Percentiles rank a stretch among this genome's conserved stretches.
phyloP scores from a whole-genome alignment of 768 basidiomycete genomes.

The Suillus paluster region DNA sequence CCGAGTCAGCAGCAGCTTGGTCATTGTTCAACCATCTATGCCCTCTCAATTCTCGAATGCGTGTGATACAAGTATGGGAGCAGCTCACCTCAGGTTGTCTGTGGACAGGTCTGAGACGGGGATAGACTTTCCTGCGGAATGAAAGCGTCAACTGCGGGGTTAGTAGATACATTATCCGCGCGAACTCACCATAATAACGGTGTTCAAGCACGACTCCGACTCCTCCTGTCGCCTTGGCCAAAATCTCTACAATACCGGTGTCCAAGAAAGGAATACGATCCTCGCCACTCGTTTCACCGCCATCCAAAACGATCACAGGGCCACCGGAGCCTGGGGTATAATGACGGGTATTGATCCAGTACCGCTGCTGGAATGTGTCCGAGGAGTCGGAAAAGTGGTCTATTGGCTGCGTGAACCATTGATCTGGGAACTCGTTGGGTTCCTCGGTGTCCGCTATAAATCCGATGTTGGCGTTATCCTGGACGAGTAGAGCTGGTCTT shows the following conservation, averaged over 20 bases:
- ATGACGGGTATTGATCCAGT: slow-evolving; percentile 88
- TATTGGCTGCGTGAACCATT: slow-evolving; percentile 83
- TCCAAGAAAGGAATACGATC: slow-evolving; percentile 59
- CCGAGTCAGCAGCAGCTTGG: slow-evolving; percentile 89
- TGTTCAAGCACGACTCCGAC: slow-evolving; percentile 92
- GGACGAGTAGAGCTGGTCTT: slow-evolving; percentile 25
- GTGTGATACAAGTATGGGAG: neutral
- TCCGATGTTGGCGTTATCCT: slow-evolving; percentile 18
- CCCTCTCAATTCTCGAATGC: slow-evolving; percentile 1
- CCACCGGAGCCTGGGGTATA: slow-evolving; percentile 72
- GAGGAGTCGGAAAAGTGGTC: slow-evolving; percentile 72
- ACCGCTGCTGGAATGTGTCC: slow-evolving; percentile 83
- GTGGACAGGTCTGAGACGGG: slow-evolving; percentile 81
- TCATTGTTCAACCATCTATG: slow-evolving; percentile 85
- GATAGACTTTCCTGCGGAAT: slow-evolving; percentile 63
- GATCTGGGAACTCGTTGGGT: slow-evolving; percentile 51
- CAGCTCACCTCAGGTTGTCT: slow-evolving; percentile 69
- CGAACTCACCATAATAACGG: slow-evolving; percentile 74
- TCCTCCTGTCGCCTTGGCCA: slow-evolving; percentile 84
- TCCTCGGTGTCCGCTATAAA: slow-evolving; percentile 17
- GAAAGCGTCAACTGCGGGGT: neutral
- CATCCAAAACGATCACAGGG: slow-evolving; percentile 90
- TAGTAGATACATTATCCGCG: slow-evolving; percentile 14
- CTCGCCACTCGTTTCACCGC: slow-evolving; percentile 90
- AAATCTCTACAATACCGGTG: slow-evolving; percentile 85